Percentiles rank a stretch among this genome's conserved stretches.
phyloP scores from a whole-genome alignment of 768 basidiomycete genomes.

The Thelephora ganbajun region DNA sequence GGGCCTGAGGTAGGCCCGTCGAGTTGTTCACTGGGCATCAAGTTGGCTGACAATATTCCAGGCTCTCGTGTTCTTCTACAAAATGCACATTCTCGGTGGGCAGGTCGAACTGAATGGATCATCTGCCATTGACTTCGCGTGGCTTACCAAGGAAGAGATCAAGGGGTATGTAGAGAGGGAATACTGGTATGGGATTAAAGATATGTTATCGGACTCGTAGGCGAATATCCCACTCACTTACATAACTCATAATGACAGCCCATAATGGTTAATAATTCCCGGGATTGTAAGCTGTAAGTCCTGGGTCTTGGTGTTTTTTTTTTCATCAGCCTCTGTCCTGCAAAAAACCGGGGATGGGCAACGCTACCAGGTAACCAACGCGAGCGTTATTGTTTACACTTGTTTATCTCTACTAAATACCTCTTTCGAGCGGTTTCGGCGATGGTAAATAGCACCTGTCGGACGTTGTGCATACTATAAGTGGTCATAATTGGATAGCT shows the following conservation, averaged over 20 bases:
- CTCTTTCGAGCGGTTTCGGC: too few species aligned
- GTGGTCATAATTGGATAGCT: too few species aligned
- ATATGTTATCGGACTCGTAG: constrained; percentile 62
- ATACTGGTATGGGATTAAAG: constrained; percentile 70
- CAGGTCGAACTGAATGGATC: constrained; percentile 51
- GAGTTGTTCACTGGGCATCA: not conserved
- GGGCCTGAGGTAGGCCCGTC: constrained; percentile 23
- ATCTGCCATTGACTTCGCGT: constrained; percentile 65
- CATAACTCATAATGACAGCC: not conserved
- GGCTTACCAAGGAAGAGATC: constrained; percentile 91
- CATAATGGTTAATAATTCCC: too few species aligned
- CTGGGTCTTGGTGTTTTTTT: too few species aligned
- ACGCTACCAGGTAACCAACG: too few species aligned
- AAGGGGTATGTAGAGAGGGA: constrained; percentile 44
- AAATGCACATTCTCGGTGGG: constrained; percentile 85
- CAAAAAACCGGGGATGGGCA: too few species aligned
- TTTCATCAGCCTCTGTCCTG: too few species aligned
- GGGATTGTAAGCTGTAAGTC: too few species aligned
- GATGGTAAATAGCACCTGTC: too few species aligned
- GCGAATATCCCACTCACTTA: not conserved
- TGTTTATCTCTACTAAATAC: too few species aligned
- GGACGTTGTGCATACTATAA: too few species aligned
- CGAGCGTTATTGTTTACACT: too few species aligned
- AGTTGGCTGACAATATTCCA: constrained; percentile 17
- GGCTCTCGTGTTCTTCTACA: constrained; percentile 81